Evolutionary conservation across 2,329 filamentous ascomycete species (phyloP).

Genomic region (Pseudogymnoascus verrucosus): DNA sequence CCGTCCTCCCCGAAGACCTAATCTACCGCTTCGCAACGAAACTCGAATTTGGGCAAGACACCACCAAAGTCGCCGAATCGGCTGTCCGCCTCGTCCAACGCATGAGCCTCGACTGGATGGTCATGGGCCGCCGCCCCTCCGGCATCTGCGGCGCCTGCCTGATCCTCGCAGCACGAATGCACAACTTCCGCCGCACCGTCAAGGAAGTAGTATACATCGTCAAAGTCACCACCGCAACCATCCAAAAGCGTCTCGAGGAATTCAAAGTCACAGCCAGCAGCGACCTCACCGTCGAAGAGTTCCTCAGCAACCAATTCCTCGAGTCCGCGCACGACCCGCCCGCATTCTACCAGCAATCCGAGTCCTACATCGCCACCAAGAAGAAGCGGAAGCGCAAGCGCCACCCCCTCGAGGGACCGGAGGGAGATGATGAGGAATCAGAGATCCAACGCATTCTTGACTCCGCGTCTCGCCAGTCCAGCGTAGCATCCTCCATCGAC

Average conservation of each 20-base stretch:
- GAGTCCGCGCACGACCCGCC: constrained; percentile 76
- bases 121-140: constrained; percentile 83
- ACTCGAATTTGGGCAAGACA: constrained; percentile 79
- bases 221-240: constrained; percentile 89
- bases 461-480: constrained; percentile 17
- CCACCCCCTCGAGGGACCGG: constrained; percentile 24
- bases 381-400: constrained; percentile 38
- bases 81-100: constrained; percentile 80
- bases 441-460: constrained; percentile 21
- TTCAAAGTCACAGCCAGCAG: constrained; percentile 84
- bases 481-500: constrained; percentile 13
- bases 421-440: constrained; percentile 10
- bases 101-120: constrained; percentile 98
- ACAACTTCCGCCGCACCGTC: constrained; percentile 90
- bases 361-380: constrained; percentile 48
- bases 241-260: constrained; percentile 84
- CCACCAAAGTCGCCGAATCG: constrained; percentile 77
- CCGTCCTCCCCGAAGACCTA: constrained; percentile 79
- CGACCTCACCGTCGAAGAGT: constrained; percentile 79
- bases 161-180: constrained; percentile 92
- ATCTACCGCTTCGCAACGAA: constrained; percentile 87
- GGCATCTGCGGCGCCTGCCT: constrained; percentile 92
- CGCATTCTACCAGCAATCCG: constrained; percentile 62
- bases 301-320: constrained; percentile 62
- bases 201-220: constrained; percentile 97